These are phyloP conservation scores for Pseudocercospora fijiensis DNA, from an alignment of 2,329 filamentous ascomycete species.

Conservation along the genomic window DNA sequence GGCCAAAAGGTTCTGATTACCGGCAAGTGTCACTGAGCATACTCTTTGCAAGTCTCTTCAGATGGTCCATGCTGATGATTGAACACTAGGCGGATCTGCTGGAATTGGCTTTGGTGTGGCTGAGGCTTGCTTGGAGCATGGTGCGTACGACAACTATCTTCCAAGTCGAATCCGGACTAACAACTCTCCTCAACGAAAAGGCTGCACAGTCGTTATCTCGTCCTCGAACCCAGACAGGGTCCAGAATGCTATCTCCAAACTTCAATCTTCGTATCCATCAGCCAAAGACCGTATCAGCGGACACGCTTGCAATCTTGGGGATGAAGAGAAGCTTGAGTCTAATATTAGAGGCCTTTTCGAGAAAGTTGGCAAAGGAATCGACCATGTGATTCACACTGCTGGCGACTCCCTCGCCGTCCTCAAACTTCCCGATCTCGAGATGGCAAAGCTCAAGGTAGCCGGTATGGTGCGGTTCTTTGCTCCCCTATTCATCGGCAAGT, in stretches of 20 bases:
- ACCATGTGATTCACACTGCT: slow-evolving; percentile 61
- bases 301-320: slow-evolving; percentile 51
- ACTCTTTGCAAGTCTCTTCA: background rate
- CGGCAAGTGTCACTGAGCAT: slow-evolving; percentile 39
- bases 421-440: slow-evolving; percentile 44
- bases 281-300: slow-evolving; percentile 44
- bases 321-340: slow-evolving; percentile 47
- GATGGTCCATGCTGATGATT: background rate
- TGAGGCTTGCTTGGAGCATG: slow-evolving; percentile 56
- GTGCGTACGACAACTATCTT: background rate
- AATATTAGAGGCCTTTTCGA: slow-evolving; percentile 52
- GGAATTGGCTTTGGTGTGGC: slow-evolving; percentile 64
- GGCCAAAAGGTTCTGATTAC: slow-evolving; percentile 57
- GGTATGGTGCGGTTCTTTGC: slow-evolving; percentile 54
- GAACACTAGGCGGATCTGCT: slow-evolving; percentile 32
- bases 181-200: background rate
- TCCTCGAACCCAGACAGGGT: slow-evolving; percentile 57
- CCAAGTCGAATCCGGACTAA: background rate
- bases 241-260: slow-evolving; percentile 45
- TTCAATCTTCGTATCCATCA: slow-evolving; percentile 49
- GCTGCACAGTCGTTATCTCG: slow-evolving; percentile 59
- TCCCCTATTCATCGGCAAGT: slow-evolving; percentile 55
- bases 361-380: slow-evolving; percentile 41
- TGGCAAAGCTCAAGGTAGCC: slow-evolving; percentile 44
- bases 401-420: slow-evolving; percentile 48